phyloP scores from a whole-genome alignment of 2,329 filamentous ascomycete species.

The Fragosphaeria purpurea region DNA sequence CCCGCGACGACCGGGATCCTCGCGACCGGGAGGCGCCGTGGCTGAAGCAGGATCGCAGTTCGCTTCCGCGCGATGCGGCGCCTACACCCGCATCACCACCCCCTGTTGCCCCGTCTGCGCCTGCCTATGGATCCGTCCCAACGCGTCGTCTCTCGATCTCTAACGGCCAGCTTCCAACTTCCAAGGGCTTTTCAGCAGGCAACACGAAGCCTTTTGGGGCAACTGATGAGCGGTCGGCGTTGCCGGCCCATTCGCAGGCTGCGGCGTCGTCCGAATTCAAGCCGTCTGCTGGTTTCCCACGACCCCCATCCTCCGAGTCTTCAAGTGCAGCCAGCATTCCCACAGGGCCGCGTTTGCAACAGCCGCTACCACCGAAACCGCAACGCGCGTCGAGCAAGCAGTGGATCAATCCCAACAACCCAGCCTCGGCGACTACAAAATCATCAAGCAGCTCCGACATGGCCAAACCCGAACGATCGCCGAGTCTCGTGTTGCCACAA shows the following conservation, averaged over 20 bases:
- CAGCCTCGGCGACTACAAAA: conserved; percentile 4
- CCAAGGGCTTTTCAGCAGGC: conserved; percentile 36
- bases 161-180: conserved; percentile 26
- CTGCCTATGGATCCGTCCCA: conserved; percentile 46
- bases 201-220: conserved; percentile 36
- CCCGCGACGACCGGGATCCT: conserved; percentile 27
- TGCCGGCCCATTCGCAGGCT: conserved; percentile 26
- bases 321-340: conserved; percentile 37
- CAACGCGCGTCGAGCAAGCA: conserved; percentile 46
- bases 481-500: conserved; percentile 36
- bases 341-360: conserved; percentile 43
- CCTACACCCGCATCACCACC: conserved; percentile 44
- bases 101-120: conserved; percentile 46
- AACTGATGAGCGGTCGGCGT: conserved; percentile 35
- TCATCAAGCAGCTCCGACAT: conserved; percentile 25
- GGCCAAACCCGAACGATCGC: conserved; percentile 40
- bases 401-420: conserved; percentile 45
- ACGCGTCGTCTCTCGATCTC: conserved; percentile 30
- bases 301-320: conserved; percentile 30
- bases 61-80: conserved; percentile 35
- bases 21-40: conserved; percentile 39
- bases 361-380: conserved; percentile 23
- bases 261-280: neutral
- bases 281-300: conserved; percentile 22
- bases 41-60: conserved; percentile 40